A percentile compares a stretch with the other conserved stretches of the same genome.
phyloP scores from a whole-genome alignment of 495 filamentous ascomycete genomes.

The Tuber borchii region DNA sequence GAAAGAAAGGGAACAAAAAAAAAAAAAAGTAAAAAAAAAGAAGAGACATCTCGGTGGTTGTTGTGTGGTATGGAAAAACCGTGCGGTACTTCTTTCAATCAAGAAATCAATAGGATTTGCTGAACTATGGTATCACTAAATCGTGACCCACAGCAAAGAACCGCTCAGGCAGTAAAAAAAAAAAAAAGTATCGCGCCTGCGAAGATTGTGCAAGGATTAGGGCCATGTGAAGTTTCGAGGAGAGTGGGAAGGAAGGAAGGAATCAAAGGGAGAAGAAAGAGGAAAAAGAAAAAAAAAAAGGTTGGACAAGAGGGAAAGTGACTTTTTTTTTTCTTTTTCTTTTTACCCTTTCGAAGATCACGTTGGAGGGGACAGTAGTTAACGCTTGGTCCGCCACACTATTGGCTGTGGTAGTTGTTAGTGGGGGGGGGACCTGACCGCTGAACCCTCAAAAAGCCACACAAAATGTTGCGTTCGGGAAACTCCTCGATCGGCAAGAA shows the following conservation, averaged over 20 bases:
- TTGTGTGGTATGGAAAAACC: not conserved
- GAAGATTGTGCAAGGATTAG: not conserved
- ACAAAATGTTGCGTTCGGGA: slow-evolving; percentile 12
- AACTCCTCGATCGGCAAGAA: slow-evolving; percentile 9
- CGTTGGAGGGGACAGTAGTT: slow-evolving; percentile 12
- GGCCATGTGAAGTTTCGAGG: slow-evolving; percentile 1
- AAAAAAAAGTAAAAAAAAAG: not conserved
- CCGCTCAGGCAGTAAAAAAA: not conserved
- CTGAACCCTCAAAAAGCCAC: slow-evolving; percentile 16
- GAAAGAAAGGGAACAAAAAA: too few relatives aligned
- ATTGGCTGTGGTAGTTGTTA: slow-evolving; percentile 12
- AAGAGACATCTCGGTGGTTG: not conserved
- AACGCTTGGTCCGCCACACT: slow-evolving; percentile 20
- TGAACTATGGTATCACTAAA: not conserved
- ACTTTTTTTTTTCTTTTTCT: not conserved
- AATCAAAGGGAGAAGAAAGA: not conserved
- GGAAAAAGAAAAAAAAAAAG: not conserved
- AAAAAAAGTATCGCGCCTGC: not conserved
- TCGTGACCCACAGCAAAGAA: not conserved
- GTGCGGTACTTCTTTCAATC: not conserved
- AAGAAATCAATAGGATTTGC: not conserved
- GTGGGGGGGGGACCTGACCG: slow-evolving; percentile 5
- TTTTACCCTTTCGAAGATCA: slow-evolving; percentile 4
- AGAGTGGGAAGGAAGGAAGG: not conserved
- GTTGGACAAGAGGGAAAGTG: too few relatives aligned